These are phyloP conservation scores for Castanea sativa DNA, from an alignment of 306 rosid species.

Conservation along the genomic window DNA sequence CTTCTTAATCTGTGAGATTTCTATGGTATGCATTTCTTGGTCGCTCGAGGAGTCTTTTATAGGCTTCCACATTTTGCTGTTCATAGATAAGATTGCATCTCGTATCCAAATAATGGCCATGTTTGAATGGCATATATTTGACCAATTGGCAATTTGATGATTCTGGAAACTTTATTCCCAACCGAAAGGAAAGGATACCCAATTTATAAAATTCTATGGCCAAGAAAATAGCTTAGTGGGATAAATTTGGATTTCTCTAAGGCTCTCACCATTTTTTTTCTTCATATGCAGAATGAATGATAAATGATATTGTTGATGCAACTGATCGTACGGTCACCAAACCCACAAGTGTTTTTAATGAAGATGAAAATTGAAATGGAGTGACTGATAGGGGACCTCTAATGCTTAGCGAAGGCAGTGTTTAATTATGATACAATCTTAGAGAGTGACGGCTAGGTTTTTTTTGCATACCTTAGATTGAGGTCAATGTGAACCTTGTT, in stretches of 20 bases:
- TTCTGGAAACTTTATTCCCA: constrained; percentile 15
- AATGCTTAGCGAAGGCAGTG: no score
- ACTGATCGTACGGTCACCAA: no score
- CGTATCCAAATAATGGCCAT: neutral
- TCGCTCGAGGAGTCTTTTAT: neutral
- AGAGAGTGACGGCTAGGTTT: no score
- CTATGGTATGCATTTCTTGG: neutral
- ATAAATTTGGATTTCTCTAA: neutral
- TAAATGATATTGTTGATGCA: neutral
- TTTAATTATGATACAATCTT: no score
- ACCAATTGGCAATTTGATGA: neutral
- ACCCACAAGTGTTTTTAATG: no score
- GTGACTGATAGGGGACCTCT: no score
- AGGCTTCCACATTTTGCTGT: neutral
- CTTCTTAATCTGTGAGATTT: neutral
- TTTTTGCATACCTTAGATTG: no score
- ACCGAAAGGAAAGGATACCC: neutral
- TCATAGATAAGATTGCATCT: constrained; percentile 17
- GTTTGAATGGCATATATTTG: constrained; percentile 9
- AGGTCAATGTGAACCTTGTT: no score
- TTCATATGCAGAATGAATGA: neutral
- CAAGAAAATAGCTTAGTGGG: neutral
- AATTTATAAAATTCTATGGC: neutral
- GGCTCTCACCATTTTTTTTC: neutral
- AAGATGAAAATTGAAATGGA: no score